Evolutionary conservation across 2,329 filamentous ascomycete genomes (phyloP), one percentile per base, ranked within the genome.

Genomic region (Paraphoma sp.): DNA sequence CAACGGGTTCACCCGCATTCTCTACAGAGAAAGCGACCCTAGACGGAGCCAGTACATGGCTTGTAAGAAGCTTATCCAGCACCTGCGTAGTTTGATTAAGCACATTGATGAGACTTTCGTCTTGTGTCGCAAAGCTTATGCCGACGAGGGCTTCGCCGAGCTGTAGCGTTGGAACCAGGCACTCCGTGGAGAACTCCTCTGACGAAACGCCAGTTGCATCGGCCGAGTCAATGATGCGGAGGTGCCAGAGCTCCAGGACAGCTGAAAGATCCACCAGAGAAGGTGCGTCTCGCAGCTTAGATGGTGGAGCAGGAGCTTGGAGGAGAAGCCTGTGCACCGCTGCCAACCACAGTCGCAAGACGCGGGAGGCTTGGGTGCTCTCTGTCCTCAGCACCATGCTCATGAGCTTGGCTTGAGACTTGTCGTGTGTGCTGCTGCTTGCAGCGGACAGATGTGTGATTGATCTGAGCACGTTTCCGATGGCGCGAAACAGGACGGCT

Each of bases 41-140:
- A 31, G 76, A 70, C 12, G 79, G 79, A 6, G 76, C 63, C 43
- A 82, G 74, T 8, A 81, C 43, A 53, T 83, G 80, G 56, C 72
- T 78, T 6, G 76, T 77, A 28, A 82, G 46, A 4, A 79, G 58
- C 51, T 63, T 70, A 45, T 80, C 76, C 16, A 80, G 53, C 16
- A 45, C 40, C 8, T 60, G 57, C 14, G 55, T 62, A 7, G 67
- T 58, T 30, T 55, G 54, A 12, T 61, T 53, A 1, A 61, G 28
- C 6, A 53, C 47, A 16, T 16, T 31, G 3, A 44, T 23, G 10
- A 56, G 40, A 3, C 28, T 28, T 28, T 47, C 54, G 5, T 52
- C 40, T 10, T 33, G 17, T 7, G 51, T 40, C 45, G 44, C 18
- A 18, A 46, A 31, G 16, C 57, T 57, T 10, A 57, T 23, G 9